A percentile compares a stretch with the other conserved stretches of the same genome.
Conservation (phyloP, 2,329 filamentous ascomycete genomes). For the Fusarium heterosporum region DNA sequence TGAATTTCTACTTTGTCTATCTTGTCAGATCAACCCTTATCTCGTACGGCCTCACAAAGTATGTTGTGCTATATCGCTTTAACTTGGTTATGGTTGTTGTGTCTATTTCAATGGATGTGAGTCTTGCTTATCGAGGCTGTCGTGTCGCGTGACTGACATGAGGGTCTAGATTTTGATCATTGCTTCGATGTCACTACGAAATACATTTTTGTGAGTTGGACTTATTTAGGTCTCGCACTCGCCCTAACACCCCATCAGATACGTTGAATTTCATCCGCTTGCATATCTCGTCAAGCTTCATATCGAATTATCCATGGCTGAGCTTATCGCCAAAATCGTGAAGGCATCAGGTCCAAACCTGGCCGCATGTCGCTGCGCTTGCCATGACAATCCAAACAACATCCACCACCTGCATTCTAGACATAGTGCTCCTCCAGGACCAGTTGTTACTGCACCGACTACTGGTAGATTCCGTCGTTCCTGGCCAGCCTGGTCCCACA, state of each 20-base stretch:
- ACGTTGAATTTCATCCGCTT: constrained; percentile 45
- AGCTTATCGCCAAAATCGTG: constrained; percentile 46
- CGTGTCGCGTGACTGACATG: not conserved
- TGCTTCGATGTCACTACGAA: constrained; percentile 41
- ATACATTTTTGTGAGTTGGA: constrained; percentile 41
- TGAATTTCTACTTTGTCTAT: constrained; percentile 61
- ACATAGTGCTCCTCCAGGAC: constrained; percentile 20
- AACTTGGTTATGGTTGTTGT: constrained; percentile 49
- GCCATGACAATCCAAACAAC: constrained; percentile 32
- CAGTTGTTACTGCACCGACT: constrained; percentile 30
- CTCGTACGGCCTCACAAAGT: constrained; percentile 61
- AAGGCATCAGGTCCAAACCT: constrained; percentile 37
- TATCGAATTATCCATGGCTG: constrained; percentile 45
- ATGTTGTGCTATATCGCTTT: constrained; percentile 57
- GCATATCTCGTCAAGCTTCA: constrained; percentile 47
- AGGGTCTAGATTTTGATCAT: constrained; percentile 41
- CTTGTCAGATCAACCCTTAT: constrained; percentile 60
- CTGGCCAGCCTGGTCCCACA: constrained; percentile 27
- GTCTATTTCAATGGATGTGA: constrained; percentile 49
- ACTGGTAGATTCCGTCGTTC: constrained; percentile 38
- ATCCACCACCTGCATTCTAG: constrained; percentile 14
- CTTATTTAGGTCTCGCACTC: too few relatives aligned
- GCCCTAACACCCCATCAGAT: constrained; percentile 25
- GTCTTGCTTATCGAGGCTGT: not conserved
- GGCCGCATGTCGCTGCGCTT: constrained; percentile 36